Evolutionary conservation across 2,329 filamentous ascomycete genomes (phyloP), one percentile per base, ranked within the genome.

Genomic region (Mariannaea sp.): DNA sequence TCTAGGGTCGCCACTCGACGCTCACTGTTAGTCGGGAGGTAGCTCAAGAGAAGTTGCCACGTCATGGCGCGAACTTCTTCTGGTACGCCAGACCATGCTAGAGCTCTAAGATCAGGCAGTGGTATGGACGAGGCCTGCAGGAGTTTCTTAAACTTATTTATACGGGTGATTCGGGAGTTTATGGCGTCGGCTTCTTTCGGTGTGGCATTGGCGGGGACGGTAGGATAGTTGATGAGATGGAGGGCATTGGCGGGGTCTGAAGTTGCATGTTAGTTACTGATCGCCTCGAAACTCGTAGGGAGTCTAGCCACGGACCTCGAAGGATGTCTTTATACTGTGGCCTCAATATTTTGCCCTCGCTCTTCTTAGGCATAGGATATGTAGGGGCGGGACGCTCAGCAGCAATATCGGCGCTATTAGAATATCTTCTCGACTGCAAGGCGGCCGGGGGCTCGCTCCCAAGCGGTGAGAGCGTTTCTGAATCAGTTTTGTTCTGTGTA

Each of bases 281-380:
- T 36, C 44, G 52, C 27, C 27, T 24, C 22, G 22, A 24, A 27
- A 17, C 7, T 14, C 6, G 8, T 17, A 9, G 41, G 13, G 35
- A 29, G 12, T 29, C 22, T 24, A 24, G 26, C 24, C 40, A 53
- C 68, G 12, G 60, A 87, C 85, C 86, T 77, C 82, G 84, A 16
- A 99, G 75, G 39, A 99, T 95, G 57, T 99, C 94, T 73, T 99
- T 97, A 73, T 97, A 99, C 72, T 99, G 94, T 45, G 94, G 94
- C 58, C 94, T 85, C 17, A 99, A 77, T 55, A 97, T 97, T 78
- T 99, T 99, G 22, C 91, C 93, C 70, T 97, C 92, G 57, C 83
- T 87, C 73, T 92, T 95, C 73, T 92, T 93, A 3, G 92, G 85
- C 65, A 90, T 87, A 22, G 93, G 93, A 67, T 97, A 97, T 57